Percentiles rank a stretch among this genome's conserved stretches.
These are phyloP conservation scores for Pinus tabuliformis DNA, from an alignment of 75 land plant species.

Conservation along the genomic window DNA sequence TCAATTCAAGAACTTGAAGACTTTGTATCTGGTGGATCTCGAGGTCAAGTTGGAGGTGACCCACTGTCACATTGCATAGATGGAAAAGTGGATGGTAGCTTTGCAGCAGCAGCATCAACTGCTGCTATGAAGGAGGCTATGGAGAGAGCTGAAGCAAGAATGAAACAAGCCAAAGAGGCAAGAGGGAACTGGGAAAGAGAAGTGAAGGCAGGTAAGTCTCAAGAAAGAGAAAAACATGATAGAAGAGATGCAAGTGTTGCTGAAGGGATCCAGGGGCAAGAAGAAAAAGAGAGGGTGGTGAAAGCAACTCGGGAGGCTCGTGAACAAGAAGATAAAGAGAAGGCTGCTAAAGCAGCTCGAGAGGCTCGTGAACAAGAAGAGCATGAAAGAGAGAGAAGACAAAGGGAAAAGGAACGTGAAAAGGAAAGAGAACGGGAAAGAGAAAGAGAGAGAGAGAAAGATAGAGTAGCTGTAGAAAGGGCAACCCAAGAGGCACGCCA, in stretches of 20 bases:
- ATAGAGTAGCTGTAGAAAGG: conserved; percentile 22
- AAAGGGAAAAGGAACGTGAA: conserved; percentile 19
- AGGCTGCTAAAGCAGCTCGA: conserved; percentile 36
- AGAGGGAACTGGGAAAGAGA: conserved; percentile 32
- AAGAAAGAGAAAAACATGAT: conserved; percentile 18
- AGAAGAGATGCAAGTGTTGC: conserved; percentile 53
- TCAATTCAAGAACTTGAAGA: conserved; percentile 59
- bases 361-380: conserved; percentile 36
- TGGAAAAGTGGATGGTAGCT: conserved; percentile 44
- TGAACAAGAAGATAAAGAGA: conserved; percentile 36
- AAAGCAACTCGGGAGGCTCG: conserved; percentile 62
- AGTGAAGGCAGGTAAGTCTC: conserved; percentile 19
- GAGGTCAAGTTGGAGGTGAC: conserved; percentile 32
- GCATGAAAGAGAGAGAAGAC: conserved; percentile 12
- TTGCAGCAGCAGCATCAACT: conserved; percentile 58
- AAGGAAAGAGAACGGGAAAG: conserved; percentile 32
- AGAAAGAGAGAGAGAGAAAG: conserved; percentile 47
- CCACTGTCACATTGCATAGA: conserved; percentile 26
- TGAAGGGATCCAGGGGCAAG: conserved; percentile 77
- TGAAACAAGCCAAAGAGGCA: conserved; percentile 46
- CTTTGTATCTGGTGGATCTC: conserved; percentile 59
- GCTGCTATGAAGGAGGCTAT: conserved; percentile 68
- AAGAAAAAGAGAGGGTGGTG: conserved; percentile 68
- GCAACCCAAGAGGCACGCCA: conserved; percentile 71
- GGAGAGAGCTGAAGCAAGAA: conserved; percentile 55